phyloP scores from a whole-genome alignment of 2,329 filamentous ascomycete genomes.

The Chaetomium sp. region DNA sequence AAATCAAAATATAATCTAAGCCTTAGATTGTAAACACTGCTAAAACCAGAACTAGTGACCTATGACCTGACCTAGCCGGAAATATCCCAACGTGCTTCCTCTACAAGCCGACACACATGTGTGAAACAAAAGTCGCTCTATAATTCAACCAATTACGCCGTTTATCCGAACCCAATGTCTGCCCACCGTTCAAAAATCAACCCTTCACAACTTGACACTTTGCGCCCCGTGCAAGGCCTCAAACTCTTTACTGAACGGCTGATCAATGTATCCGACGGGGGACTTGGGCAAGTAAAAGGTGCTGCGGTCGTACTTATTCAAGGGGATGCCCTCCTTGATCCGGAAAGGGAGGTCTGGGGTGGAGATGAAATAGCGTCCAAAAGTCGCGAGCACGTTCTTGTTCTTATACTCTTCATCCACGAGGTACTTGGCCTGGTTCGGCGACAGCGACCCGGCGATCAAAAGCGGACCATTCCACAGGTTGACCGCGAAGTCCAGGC shows the following conservation, averaged over 20 bases:
- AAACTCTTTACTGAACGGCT: constrained; percentile 30
- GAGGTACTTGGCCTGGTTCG: constrained; percentile 21
- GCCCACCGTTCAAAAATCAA: neutral
- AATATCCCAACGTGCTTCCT: too few species aligned
- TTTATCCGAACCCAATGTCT: too few species aligned
- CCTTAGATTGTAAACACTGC: too few species aligned
- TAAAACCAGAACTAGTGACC: too few species aligned
- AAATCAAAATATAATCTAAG: too few species aligned
- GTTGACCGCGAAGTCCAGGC: constrained; percentile 27
- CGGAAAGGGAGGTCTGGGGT: constrained; percentile 41
- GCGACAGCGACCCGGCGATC: constrained; percentile 26
- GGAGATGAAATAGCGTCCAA: constrained; percentile 38
- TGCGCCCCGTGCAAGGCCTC: constrained; percentile 16
- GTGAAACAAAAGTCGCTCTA: too few species aligned
- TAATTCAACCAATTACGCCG: too few species aligned
- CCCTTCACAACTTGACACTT: neutral
- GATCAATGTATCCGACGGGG: constrained; percentile 34
- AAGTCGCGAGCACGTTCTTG: constrained; percentile 29
- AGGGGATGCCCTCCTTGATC: constrained; percentile 30
- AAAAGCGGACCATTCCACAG: constrained; percentile 28
- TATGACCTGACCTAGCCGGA: too few species aligned
- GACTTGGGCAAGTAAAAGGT: constrained; percentile 34
- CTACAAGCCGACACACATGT: too few species aligned
- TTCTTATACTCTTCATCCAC: constrained; percentile 25
- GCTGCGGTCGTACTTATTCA: constrained; percentile 32